A percentile compares a stretch with the other conserved stretches of the same genome.
These are phyloP conservation scores for Kwoniella shandongensis DNA, from an alignment of 768 basidiomycete species.

Conservation along the genomic window DNA sequence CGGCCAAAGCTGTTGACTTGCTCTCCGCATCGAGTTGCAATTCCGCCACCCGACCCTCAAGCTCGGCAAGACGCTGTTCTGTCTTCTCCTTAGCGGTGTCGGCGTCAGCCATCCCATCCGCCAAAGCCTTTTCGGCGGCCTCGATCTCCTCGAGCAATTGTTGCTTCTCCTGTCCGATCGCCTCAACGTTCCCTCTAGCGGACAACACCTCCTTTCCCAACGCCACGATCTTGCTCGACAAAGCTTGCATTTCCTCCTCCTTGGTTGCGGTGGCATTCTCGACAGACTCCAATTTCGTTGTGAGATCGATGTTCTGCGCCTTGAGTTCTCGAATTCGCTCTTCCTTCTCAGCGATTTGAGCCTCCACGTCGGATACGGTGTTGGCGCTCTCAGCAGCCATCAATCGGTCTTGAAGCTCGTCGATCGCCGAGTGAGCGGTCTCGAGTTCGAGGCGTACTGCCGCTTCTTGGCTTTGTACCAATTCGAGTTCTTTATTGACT, in stretches of 20 bases:
- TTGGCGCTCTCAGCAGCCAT: slow-evolving; percentile 1
- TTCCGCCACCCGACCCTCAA: neutral
- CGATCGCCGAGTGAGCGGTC: neutral
- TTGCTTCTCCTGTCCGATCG: slow-evolving; percentile 7
- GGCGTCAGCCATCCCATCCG: slow-evolving; percentile 11
- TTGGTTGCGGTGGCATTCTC: neutral
- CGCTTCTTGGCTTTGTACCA: neutral
- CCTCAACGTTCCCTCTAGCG: neutral
- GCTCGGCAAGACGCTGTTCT: neutral
- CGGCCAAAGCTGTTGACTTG: no score
- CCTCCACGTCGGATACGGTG: slow-evolving; percentile 6
- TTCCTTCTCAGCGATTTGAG: slow-evolving; percentile 14
- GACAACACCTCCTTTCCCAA: neutral
- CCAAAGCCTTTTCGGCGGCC: slow-evolving; percentile 18
- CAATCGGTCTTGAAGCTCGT: slow-evolving; percentile 4
- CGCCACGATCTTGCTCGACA: slow-evolving; percentile 1
- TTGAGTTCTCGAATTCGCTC: slow-evolving; percentile 8
- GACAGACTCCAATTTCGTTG: slow-evolving; percentile 7
- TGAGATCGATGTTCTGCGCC: slow-evolving; percentile 2
- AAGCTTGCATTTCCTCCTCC: neutral
- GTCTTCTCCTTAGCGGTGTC: slow-evolving; percentile 1
- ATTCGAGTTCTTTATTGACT: neutral
- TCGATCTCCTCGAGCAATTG: slow-evolving; percentile 9
- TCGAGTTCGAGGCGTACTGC: neutral
- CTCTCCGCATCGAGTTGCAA: neutral